These are phyloP conservation scores for Scleroderma citrinum DNA, from an alignment of 768 basidiomycete species.

Conservation along the genomic window DNA sequence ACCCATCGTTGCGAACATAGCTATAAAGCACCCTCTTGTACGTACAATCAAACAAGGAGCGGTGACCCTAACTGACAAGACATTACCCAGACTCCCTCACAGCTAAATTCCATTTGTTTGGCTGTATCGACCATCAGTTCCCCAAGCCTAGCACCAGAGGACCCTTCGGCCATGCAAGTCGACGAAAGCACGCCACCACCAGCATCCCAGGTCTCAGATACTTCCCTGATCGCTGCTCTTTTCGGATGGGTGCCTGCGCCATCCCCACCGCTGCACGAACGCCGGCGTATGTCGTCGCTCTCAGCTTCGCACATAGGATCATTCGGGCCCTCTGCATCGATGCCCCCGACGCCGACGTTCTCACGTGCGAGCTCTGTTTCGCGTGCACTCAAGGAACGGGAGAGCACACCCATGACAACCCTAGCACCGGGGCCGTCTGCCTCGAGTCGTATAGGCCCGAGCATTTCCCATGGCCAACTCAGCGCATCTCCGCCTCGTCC, in stretches of 20 bases:
- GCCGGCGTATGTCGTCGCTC: slow-evolving; percentile 9
- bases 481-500: slow-evolving; percentile 11
- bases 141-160: slow-evolving; percentile 27
- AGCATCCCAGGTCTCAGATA: slow-evolving; percentile 28
- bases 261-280: slow-evolving; percentile 13
- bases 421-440: slow-evolving; percentile 7
- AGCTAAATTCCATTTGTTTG: slow-evolving; percentile 47
- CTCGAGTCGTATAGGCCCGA: slow-evolving; percentile 13
- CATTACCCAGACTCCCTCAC: slow-evolving; percentile 45
- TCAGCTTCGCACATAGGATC: slow-evolving; percentile 23
- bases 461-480: slow-evolving; percentile 10
- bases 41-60: slow-evolving; percentile 12
- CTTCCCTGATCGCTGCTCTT: slow-evolving; percentile 37
- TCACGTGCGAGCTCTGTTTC: slow-evolving; percentile 30
- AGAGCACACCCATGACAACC: slow-evolving; percentile 19
- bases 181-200: slow-evolving; percentile 7
- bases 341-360: slow-evolving; percentile 27
- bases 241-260: slow-evolving; percentile 45
- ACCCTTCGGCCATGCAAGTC: slow-evolving; percentile 5
- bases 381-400: slow-evolving; percentile 12
- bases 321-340: slow-evolving; percentile 21
- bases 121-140: slow-evolving; percentile 34
- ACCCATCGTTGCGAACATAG: slow-evolving; percentile 44
- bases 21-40: slow-evolving; percentile 72
- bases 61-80: slow-evolving; percentile 5